Percentiles rank a stretch among this genome's conserved stretches.
These are phyloP conservation scores for Leccinum rimulosum DNA, from an alignment of 768 basidiomycete species.

Conservation along the genomic window DNA sequence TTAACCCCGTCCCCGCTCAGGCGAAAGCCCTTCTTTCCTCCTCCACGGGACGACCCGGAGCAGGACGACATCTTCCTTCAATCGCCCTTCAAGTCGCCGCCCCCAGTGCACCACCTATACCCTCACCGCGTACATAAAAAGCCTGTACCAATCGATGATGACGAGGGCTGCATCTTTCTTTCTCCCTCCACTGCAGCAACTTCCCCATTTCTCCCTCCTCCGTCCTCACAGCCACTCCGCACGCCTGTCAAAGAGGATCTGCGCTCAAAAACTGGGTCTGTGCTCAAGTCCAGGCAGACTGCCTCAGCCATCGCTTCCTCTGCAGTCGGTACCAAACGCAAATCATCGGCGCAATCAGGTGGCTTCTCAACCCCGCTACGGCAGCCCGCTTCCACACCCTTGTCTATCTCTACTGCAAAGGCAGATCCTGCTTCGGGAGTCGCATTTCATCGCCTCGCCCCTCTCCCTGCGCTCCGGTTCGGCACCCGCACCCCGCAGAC, in stretches of 20 bases:
- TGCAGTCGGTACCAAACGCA: conserved; percentile 63
- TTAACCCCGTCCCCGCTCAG: conserved; percentile 63
- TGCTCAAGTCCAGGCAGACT: conserved; percentile 36
- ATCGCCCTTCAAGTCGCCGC: conserved; percentile 49
- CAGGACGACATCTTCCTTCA: conserved; percentile 53
- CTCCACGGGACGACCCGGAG: conserved; percentile 29
- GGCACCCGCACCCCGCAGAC: conserved; percentile 31
- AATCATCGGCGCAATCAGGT: conserved; percentile 46
- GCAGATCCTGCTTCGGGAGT: conserved; percentile 34
- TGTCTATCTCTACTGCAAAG: conserved; percentile 35
- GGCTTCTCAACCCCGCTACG: conserved; percentile 58
- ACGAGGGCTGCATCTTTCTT: conserved; percentile 58
- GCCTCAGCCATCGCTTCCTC: conserved; percentile 28
- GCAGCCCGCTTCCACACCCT: conserved; percentile 41
- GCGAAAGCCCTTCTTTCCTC: conserved; percentile 41
- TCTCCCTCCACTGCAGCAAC: conserved; percentile 42
- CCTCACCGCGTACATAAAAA: conserved; percentile 40
- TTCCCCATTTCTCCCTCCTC: conserved; percentile 43
- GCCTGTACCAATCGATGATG: conserved; percentile 43
- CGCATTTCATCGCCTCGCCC: conserved; percentile 35
- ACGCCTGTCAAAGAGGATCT: conserved; percentile 59
- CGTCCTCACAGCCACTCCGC: conserved; percentile 49
- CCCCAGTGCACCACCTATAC: conserved; percentile 42
- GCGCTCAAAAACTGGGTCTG: conserved; percentile 39
- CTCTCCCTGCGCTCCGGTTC: conserved; percentile 33